Percentiles rank a stretch among this genome's conserved stretches.
Evolutionary conservation across 2,329 filamentous ascomycete species (phyloP).

Genomic region (Ophiostoma angusticollis): DNA sequence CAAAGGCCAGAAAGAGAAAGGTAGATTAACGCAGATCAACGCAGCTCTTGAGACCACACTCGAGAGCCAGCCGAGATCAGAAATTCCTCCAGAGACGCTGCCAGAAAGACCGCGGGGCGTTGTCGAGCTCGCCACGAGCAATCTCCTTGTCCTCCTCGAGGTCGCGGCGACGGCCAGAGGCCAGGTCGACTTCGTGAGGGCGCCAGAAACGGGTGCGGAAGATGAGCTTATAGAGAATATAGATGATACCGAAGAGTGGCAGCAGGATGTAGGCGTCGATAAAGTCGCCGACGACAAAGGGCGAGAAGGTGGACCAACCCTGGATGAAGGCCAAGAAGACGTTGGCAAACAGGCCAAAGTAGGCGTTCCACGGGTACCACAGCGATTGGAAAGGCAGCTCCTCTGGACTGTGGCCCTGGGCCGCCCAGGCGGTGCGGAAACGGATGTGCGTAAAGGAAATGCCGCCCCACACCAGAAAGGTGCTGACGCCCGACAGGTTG

Average conservation of each 20-base stretch:
- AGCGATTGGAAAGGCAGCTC: conserved; percentile 44
- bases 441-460: conserved; percentile 61
- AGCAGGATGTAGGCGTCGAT: conserved; percentile 52
- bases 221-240: conserved; percentile 38
- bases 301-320: conserved; percentile 46
- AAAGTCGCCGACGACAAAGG: conserved; percentile 45
- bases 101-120: conserved; percentile 26
- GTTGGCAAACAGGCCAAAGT: conserved; percentile 44
- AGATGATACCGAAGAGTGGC: conserved; percentile 46
- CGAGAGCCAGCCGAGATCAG: too few relatives aligned
- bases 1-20: too few relatives aligned
- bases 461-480: conserved; percentile 58
- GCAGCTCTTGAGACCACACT: too few relatives aligned
- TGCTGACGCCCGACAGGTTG: conserved; percentile 56
- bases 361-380: conserved; percentile 45
- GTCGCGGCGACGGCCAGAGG: conserved; percentile 41
- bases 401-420: conserved; percentile 40
- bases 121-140: conserved; percentile 17
- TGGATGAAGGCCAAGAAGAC: conserved; percentile 47
- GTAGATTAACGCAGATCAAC: too few relatives aligned
- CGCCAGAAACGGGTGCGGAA: conserved; percentile 40
- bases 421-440: conserved; percentile 51
- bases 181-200: conserved; percentile 41
- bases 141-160: conserved; percentile 33
- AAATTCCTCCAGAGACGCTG: conserved; percentile 29